phyloP scores from a whole-genome alignment of 2,329 filamentous ascomycete genomes.

The Arachnopeziza araneosa region DNA sequence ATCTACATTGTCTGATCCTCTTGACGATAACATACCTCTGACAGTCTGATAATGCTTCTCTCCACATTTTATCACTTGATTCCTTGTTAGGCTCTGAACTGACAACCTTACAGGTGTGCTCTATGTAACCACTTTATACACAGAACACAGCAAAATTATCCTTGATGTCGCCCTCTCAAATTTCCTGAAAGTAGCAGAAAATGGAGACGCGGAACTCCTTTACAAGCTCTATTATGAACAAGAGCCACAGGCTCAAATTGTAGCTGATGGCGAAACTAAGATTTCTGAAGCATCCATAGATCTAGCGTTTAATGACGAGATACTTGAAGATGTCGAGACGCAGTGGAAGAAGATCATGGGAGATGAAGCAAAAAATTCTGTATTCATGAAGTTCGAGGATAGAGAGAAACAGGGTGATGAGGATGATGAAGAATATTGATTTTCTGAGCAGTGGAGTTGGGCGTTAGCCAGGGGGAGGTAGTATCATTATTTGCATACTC shows the following conservation, averaged over 20 bases:
- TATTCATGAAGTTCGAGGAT: conserved; percentile 76
- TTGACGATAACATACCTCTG: conserved; percentile 86
- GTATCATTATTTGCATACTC: not conserved
- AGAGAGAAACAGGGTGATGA: conserved; percentile 45
- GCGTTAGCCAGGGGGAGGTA: not conserved
- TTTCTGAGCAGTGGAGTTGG: not conserved
- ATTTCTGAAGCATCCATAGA: conserved; percentile 48
- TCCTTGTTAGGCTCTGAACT: conserved; percentile 11
- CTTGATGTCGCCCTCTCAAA: conserved; percentile 35
- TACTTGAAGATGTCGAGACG: conserved; percentile 59
- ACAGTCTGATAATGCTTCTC: conserved; percentile 69
- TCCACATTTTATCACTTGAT: conserved; percentile 7
- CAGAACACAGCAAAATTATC: conserved; percentile 18
- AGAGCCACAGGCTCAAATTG: conserved; percentile 15
- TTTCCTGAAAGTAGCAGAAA: conserved; percentile 35
- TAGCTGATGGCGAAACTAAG: conserved; percentile 6
- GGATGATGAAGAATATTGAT: not conserved
- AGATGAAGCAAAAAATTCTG: conserved; percentile 26
- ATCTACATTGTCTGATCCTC: conserved; percentile 99
- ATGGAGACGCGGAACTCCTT: conserved; percentile 33
- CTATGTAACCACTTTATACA: conserved; percentile 25
- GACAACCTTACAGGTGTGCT: conserved; percentile 30
- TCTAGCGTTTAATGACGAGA: conserved; percentile 67
- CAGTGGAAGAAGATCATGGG: conserved; percentile 60
- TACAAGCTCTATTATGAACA: conserved; percentile 55